Evolutionary conservation across 148 eudicot species (phyloP), one percentile per base, ranked within the genome.

Genomic region (Dianthus caryophyllus): DNA sequence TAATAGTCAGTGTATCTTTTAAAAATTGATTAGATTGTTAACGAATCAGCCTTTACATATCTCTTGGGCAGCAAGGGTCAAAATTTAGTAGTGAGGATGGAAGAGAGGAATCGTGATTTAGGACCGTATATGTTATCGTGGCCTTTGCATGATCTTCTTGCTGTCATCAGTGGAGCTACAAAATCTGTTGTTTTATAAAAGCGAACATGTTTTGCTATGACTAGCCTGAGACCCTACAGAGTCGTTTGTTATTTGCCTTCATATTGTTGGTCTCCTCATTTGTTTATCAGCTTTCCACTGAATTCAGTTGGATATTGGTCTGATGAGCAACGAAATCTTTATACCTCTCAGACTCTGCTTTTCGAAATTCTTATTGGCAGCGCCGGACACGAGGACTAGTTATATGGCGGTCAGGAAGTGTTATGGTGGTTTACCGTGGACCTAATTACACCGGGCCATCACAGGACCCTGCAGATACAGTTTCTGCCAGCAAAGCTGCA

Each of bases 391-490:
- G 96, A 68, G 98, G 98, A 76, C 80, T 94, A 66, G 88, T 94
- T 56, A 75, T 83, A 78, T 94, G 97, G 96, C 84, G 96, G 43
- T 82, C 98, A 67, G 98, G 98, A 67, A 94, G 98, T 78, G 98
- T 94, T 56, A 94, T 94, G 98, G 87, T 90, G 81, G 98, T 94
- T 49, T 94, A 72, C 70, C 84, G 98, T 30, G 98, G 98, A 74
- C 69, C 54, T 61, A 86, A 88, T 72, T 94, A 94, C 72, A 82
- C 85, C 57, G 96, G 97, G 48, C 96, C 96, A 13, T 67, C 76
- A 61, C 75, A 83, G 47, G 73, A 78, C 50, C 62, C 81, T 53
- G 81, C 95, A 27, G 82, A 85, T 71, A 82, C 81, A 67, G 73
- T 87, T 67, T 68, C 83, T 72, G 57, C 39, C 8, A 33, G 8